These are phyloP conservation scores for Sinapis alba DNA, from an alignment of 441 rosid species.

Conservation along the genomic window DNA sequence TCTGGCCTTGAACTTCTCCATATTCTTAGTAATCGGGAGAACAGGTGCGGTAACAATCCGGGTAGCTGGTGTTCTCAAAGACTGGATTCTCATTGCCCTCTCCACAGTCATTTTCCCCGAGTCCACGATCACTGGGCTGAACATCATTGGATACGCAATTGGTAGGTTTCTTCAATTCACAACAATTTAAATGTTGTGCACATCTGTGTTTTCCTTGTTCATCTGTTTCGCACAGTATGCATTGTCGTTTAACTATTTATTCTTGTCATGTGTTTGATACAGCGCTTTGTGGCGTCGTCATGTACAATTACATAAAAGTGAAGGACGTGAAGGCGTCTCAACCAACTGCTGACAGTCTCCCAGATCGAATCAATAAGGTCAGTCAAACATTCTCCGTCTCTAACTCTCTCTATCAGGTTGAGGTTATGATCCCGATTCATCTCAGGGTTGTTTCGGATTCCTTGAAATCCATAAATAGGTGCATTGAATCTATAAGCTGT, in stretches of 20 bases:
- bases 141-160: constrained; percentile 93
- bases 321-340: constrained; percentile 88
- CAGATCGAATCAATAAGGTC: constrained; percentile 86
- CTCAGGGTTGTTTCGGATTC: constrained; percentile 9
- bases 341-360: constrained; percentile 58
- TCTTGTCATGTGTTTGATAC: constrained; percentile 26
- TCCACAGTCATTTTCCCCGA: constrained; percentile 99
- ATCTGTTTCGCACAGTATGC: not conserved
- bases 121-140: constrained; percentile 91
- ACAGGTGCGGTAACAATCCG: constrained; percentile 98
- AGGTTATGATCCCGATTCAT: not conserved
- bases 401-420: not conserved
- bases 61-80: constrained; percentile 99
- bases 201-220: not conserved
- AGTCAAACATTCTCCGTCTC: constrained; percentile 11
- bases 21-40: constrained; percentile 96
- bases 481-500: not conserved
- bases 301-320: constrained; percentile 95
- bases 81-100: constrained; percentile 99
- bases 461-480: not conserved
- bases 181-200: not conserved
- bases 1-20: constrained; percentile 92
- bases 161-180: constrained; percentile 52
- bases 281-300: constrained; percentile 98
- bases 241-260: not conserved